A percentile compares a stretch with the other conserved stretches of the same genome.
These are phyloP conservation scores for Agaricus subrufescens DNA, from an alignment of 768 basidiomycete species.

Conservation along the genomic window DNA sequence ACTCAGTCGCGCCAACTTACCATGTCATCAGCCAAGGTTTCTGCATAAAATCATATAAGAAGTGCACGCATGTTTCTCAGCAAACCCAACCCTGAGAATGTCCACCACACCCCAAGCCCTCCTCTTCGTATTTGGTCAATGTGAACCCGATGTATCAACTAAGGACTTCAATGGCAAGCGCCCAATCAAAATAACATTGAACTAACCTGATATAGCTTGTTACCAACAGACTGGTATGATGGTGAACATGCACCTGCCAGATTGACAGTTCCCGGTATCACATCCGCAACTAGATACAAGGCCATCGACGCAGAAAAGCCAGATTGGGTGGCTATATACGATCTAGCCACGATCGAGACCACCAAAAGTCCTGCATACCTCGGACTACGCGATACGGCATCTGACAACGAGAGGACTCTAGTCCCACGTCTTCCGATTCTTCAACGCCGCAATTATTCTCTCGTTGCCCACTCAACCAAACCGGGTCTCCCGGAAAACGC, in stretches of 20 bases:
- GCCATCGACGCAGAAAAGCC: conserved; percentile 20
- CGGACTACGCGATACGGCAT: conserved; percentile 17
- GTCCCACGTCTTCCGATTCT: conserved; percentile 19
- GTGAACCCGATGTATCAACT: conserved; percentile 20
- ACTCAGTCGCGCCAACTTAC: background rate
- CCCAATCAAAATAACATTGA: background rate
- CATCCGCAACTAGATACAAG: conserved; percentile 23
- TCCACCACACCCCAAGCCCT: conserved; percentile 13
- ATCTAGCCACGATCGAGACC: conserved; percentile 18
- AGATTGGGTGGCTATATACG: conserved; percentile 26
- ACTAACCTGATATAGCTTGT: background rate
- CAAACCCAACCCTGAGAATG: background rate
- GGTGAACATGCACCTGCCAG: conserved; percentile 27
- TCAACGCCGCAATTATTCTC: conserved; percentile 22
- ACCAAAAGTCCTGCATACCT: conserved; percentile 19
- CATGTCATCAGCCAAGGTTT: no score
- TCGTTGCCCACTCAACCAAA: conserved; percentile 9
- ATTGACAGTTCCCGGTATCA: conserved; percentile 22
- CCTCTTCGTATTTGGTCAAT: conserved; percentile 23
- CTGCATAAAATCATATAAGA: background rate
- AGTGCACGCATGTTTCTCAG: no score
- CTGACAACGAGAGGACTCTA: conserved; percentile 20
- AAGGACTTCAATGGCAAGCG: conserved; percentile 24
- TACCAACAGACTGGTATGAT: conserved; percentile 27
- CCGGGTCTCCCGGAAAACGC: conserved; percentile 4